Percentiles rank a stretch among this genome's conserved stretches.
Evolutionary conservation across 495 filamentous ascomycete species (phyloP).

Genomic region (Lophiotrema nucula): DNA sequence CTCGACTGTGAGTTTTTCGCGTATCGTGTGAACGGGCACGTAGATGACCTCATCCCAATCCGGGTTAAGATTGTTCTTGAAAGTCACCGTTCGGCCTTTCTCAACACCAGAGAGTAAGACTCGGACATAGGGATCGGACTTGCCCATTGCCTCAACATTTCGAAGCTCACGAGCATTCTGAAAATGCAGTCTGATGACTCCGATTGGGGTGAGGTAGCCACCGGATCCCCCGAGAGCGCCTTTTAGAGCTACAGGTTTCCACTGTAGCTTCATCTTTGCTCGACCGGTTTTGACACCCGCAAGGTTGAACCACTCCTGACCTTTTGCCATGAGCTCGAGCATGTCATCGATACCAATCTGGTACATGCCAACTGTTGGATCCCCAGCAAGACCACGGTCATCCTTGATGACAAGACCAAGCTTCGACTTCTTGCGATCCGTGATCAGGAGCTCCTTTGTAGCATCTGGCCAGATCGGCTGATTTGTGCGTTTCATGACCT

Average conservation of each 20-base stretch:
- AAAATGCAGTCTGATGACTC: conserved; percentile 93
- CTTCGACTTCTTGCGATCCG: conserved; percentile 83
- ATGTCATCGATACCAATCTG: conserved; percentile 94
- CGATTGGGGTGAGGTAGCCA: conserved; percentile 89
- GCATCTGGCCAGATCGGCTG: conserved; percentile 90
- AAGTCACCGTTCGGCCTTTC: conserved; percentile 88
- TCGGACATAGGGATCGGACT: conserved; percentile 91
- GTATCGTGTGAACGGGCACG: conserved; percentile 81
- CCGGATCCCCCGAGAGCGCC: conserved; percentile 71
- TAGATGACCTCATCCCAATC: conserved; percentile 97
- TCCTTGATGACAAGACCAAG: conserved; percentile 93
- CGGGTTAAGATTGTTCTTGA: conserved; percentile 91
- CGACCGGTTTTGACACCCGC: conserved; percentile 77
- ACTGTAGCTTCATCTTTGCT: conserved; percentile 83
- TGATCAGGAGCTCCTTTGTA: conserved; percentile 89
- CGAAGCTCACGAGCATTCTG: conserved; percentile 75
- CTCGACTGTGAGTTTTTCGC: conserved; percentile 82
- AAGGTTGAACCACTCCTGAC: conserved; percentile 94
- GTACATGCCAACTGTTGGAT: conserved; percentile 84
- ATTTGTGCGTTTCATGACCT: conserved; percentile 92
- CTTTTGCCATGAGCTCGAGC: conserved; percentile 85
- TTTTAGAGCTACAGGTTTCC: conserved; percentile 88
- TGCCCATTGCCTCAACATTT: conserved; percentile 92
- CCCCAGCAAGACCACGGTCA: conserved; percentile 77
- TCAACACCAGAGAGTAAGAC: conserved; percentile 86